Evolutionary conservation across 2,329 filamentous ascomycete genomes (phyloP).

Genomic region (Botryotinia convoluta): DNA sequence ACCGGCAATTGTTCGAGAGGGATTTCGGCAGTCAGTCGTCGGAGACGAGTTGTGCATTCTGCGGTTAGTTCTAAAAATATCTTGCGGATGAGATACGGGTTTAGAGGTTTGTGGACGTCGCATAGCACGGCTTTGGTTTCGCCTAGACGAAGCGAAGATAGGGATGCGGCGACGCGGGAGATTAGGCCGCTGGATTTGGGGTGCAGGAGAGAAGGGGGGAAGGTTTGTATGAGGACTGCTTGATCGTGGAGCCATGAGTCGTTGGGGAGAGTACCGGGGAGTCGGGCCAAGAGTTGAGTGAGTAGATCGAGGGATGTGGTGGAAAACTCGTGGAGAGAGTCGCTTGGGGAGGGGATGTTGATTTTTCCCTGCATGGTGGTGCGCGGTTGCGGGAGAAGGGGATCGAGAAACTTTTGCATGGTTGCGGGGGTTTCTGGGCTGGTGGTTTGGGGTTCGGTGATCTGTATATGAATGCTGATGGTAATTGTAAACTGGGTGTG

Average conservation of each 20-base stretch:
- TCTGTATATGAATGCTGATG: not conserved
- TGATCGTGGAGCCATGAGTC: slow-evolving; percentile 24
- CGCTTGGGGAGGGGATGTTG: not conserved
- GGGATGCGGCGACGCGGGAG: slow-evolving; percentile 18
- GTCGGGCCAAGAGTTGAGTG: slow-evolving; percentile 22
- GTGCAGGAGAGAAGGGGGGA: slow-evolving; percentile 25
- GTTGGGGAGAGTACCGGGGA: not conserved
- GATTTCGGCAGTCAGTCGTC: not conserved
- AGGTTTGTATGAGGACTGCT: slow-evolving; percentile 14
- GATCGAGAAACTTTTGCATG: not conserved
- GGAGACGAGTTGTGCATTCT: slow-evolving; percentile 43
- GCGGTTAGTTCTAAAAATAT: slow-evolving; percentile 45
- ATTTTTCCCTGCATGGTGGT: not conserved
- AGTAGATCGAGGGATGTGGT: slow-evolving; percentile 2
- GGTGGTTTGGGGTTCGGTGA: not conserved
- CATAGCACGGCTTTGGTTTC: slow-evolving; percentile 41
- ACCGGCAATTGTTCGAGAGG: slow-evolving; percentile 25
- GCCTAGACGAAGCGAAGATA: slow-evolving; percentile 9
- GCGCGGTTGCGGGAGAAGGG: not conserved
- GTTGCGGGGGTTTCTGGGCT: not conserved
- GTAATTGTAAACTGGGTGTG: not conserved
- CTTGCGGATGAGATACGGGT: slow-evolving; percentile 45
- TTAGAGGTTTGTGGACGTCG: slow-evolving; percentile 42
- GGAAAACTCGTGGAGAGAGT: slow-evolving; percentile 13
- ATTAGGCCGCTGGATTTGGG: slow-evolving; percentile 20